A percentile compares a stretch with the other conserved stretches of the same genome.
These are phyloP conservation scores for Apiotrichum porosum DNA, from an alignment of 1,284 basidiomycete genomes.

Conservation along the genomic window DNA sequence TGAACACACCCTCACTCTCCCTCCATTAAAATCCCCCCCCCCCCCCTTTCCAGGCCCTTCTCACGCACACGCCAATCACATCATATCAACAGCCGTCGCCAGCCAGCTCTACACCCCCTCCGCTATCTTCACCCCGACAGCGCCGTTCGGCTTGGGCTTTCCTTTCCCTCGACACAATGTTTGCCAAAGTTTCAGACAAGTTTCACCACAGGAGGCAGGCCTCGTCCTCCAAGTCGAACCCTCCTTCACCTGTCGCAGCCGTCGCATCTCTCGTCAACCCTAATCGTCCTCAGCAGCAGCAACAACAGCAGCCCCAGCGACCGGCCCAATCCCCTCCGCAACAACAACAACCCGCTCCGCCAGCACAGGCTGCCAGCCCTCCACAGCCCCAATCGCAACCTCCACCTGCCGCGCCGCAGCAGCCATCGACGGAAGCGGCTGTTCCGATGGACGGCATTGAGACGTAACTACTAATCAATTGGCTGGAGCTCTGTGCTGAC, in stretches of 20 bases:
- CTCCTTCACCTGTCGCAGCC: slow-evolving; percentile 1
- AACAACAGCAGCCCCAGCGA: background rate
- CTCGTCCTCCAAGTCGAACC: slow-evolving; percentile 19
- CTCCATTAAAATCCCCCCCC: too few species aligned
- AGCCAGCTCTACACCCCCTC: too few species aligned
- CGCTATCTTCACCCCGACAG: too few species aligned
- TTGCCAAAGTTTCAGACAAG: slow-evolving; percentile 45
- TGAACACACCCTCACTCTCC: too few species aligned
- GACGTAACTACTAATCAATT: slow-evolving; percentile 12
- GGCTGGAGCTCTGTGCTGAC: background rate
- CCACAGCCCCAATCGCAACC: too few species aligned
- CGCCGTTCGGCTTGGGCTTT: background rate
- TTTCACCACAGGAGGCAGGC: slow-evolving; percentile 38
- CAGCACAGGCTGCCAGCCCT: too few species aligned
- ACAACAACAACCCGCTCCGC: background rate
- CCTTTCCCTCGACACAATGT: slow-evolving; percentile 23
- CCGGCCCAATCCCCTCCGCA: slow-evolving; percentile 3
- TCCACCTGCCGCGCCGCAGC: background rate
- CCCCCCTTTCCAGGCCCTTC: too few species aligned
- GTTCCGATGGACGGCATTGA: slow-evolving; percentile 33
- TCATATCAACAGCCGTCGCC: too few species aligned
- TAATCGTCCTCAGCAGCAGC: slow-evolving; percentile 1
- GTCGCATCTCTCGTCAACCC: background rate
- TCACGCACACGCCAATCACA: too few species aligned
- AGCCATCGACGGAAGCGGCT: background rate